A percentile compares a stretch with the other conserved stretches of the same genome.
Conservation (phyloP, 257 asterid genomes). For the Lithospermum erythrorhizon region DNA sequence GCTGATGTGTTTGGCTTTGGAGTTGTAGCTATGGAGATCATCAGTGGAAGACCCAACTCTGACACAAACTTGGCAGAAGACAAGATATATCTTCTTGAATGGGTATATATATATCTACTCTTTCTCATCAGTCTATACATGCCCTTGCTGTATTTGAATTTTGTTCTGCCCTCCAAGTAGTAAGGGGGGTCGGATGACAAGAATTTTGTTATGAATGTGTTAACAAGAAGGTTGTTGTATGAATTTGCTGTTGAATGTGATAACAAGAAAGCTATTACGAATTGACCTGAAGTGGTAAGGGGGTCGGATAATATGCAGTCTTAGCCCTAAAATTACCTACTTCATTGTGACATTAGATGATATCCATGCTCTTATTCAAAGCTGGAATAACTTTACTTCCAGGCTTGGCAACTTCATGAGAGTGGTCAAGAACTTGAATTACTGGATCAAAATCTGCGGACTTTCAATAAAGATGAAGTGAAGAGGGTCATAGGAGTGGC, state of each 20-base stretch:
- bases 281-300: too few species aligned
- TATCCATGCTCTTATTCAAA: too few species aligned
- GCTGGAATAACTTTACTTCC: neutral
- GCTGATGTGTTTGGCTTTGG: neutral
- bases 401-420: slow-evolving; percentile 3
- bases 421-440: neutral
- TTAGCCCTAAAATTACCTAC: neutral
- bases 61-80: neutral
- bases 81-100: slow-evolving; percentile 4
- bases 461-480: neutral
- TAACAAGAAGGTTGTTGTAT: too few species aligned
- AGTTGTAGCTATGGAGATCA: neutral
- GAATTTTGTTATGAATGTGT: too few species aligned
- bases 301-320: too few species aligned
- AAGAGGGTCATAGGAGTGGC: slow-evolving; percentile 1
- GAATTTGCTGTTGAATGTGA: too few species aligned
- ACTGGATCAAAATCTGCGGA: neutral
- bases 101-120: neutral
- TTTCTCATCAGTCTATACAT: neutral
- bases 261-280: too few species aligned
- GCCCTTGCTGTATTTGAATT: too few species aligned
- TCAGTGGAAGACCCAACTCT: slow-evolving; percentile 2
- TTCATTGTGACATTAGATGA: too few species aligned
- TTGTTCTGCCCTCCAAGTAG: too few species aligned
- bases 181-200: too few species aligned